phyloP scores from a whole-genome alignment of 2,329 filamentous ascomycete genomes.

The Polychaeton citri region DNA sequence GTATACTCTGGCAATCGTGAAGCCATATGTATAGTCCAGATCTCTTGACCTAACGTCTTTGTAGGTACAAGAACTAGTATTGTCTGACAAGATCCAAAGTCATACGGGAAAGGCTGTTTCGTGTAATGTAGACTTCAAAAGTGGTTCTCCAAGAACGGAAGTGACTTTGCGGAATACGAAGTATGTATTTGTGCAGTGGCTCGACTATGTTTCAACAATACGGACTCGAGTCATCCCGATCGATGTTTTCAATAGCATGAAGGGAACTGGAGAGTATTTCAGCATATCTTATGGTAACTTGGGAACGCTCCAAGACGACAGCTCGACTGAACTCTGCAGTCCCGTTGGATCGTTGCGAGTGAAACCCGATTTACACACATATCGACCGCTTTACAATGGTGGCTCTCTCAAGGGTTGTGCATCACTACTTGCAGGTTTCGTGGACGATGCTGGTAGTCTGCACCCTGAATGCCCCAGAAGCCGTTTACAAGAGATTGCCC shows the following conservation, averaged over 20 bases:
- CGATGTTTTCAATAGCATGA: conserved; percentile 25
- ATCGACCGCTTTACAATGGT: conserved; percentile 39
- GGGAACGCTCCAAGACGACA: conserved; percentile 56
- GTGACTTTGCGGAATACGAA: conserved; percentile 25
- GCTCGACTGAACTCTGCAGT: conserved; percentile 37
- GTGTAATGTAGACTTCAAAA: too few relatives aligned
- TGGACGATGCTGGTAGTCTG: conserved; percentile 38
- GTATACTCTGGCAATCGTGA: too few relatives aligned
- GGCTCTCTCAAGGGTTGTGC: conserved; percentile 37
- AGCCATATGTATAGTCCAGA: too few relatives aligned
- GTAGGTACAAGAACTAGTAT: too few relatives aligned
- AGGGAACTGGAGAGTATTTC: conserved; percentile 14
- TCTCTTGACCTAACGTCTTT: too few relatives aligned
- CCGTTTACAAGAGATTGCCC: conserved; percentile 33
- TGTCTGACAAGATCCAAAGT: too few relatives aligned
- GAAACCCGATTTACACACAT: conserved; percentile 50
- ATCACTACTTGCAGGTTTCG: conserved; percentile 55
- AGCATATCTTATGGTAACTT: conserved; percentile 49
- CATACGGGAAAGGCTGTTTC: too few relatives aligned
- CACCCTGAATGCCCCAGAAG: conserved; percentile 48
- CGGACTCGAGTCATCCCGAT: conserved; percentile 57
- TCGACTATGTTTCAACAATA: conserved; percentile 61
- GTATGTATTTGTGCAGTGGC: conserved; percentile 63
- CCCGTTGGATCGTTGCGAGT: conserved; percentile 54
- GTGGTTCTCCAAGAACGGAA: not conserved